Evolutionary conservation across 1,139 yeast species (phyloP).

Genomic region (Pichia sp.): DNA sequence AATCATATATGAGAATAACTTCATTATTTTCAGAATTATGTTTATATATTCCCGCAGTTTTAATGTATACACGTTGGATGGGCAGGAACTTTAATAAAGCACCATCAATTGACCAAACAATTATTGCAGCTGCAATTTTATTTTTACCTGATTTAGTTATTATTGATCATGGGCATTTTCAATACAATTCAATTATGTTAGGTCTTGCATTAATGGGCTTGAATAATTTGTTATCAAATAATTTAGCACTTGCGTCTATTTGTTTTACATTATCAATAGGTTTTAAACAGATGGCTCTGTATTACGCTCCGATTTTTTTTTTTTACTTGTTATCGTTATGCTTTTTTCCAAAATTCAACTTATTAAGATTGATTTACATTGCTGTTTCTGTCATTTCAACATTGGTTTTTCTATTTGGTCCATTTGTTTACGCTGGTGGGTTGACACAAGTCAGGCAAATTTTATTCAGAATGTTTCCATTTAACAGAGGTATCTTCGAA

Average conservation of each 20-base stretch:
- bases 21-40: slow-evolving; percentile 69
- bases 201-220: slow-evolving; percentile 71
- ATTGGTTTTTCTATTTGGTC: slow-evolving; percentile 48
- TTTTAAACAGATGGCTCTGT: slow-evolving; percentile 94
- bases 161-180: slow-evolving; percentile 97
- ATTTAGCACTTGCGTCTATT: slow-evolving; percentile 63
- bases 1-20: slow-evolving; percentile 78
- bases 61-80: slow-evolving; percentile 59
- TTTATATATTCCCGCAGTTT: slow-evolving; percentile 73
- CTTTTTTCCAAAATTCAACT: slow-evolving; percentile 31
- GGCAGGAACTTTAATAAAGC: slow-evolving; percentile 48
- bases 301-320: slow-evolving; percentile 86
- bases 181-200: slow-evolving; percentile 89
- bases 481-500: slow-evolving; percentile 90
- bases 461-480: slow-evolving; percentile 76
- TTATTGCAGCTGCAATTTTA: slow-evolving; percentile 65
- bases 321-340: slow-evolving; percentile 60
- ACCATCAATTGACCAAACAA: slow-evolving; percentile 68
- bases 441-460: slow-evolving; percentile 22
- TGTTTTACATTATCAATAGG: slow-evolving; percentile 72
- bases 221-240: slow-evolving; percentile 57
- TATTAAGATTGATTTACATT: slow-evolving; percentile 50
- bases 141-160: slow-evolving; percentile 77
- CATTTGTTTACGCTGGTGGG: slow-evolving; percentile 47
- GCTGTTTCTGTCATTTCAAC: slow-evolving; percentile 58